Base-by-base conservation (phyloP, 2,329 filamentous ascomycete species). In the Phyllosticta citribraziliensis region DNA sequence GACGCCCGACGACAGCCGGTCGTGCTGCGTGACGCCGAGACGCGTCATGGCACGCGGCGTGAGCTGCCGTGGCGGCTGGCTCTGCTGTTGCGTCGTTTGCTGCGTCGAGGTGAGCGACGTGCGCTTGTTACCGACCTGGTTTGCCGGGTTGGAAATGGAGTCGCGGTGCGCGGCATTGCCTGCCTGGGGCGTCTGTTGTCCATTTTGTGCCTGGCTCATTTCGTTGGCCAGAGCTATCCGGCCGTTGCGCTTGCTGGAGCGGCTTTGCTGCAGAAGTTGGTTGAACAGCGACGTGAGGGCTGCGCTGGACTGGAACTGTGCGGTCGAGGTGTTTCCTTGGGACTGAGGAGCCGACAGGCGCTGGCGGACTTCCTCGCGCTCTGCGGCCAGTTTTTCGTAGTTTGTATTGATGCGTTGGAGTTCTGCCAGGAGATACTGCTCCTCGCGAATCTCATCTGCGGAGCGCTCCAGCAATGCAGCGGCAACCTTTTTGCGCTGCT, bases 341-440 rank as follows among this genome's bases (percentile, higher is more conserved):
- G 77, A 88, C 24, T 81, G 78, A 0, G 92, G 92, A 64, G 91
- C 89, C 70, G 97, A 93, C 11, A 99, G 85, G 58, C 93, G 84
- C 65, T 85, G 84, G 75, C 93, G 96, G 53, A 96, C 83, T 72
- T 96, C 92, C 66, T 87, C 85, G 60, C 94, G 88, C 71, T 97
- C 91, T 66, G 90, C 87, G 70, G 95, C 90, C 70, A 97, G 88
- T 62, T 85, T 86, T 66, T 94, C 89, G 65, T 92, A 89, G 63
- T 91, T 86, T 64, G 89, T 87, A 69, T 96, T 84, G 66, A 99
- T 97, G 63, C 94, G 88, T 70, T 95, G 91, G 60, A 99, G 84
- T 71, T 99, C 94, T 62, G 93, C 82, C 19, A 99, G 82, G 2
- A 99, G 78, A 35, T 90, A 88, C 67, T 95, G 89, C 75, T 99